phyloP scores from a whole-genome alignment of 495 filamentous ascomycete genomes.

The Pseudevernia furfuracea region DNA sequence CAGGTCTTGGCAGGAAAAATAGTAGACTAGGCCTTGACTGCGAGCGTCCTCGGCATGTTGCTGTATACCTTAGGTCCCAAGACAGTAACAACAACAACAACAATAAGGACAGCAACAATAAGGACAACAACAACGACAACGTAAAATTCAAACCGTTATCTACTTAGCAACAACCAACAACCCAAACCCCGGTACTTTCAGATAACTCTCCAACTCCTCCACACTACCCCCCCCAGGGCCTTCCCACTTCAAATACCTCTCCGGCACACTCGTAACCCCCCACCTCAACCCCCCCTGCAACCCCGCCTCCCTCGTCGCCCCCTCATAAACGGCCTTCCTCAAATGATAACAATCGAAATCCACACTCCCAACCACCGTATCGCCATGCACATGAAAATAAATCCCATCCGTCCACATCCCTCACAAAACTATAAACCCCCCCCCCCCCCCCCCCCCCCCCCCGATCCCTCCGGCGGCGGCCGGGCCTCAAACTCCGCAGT shows the following conservation, averaged over 20 bases:
- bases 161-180: constrained; percentile 23
- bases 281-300: constrained; percentile 16
- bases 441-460: no score
- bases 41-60: no score
- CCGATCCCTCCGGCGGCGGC: constrained; percentile 12
- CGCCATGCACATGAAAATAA: constrained; percentile 10
- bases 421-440: no score
- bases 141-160: not conserved
- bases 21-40: no score
- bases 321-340: constrained; percentile 12
- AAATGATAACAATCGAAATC: constrained; percentile 19
- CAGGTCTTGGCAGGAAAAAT: no score
- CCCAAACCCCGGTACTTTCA: constrained; percentile 25
- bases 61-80: no score
- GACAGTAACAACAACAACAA: no score
- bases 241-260: constrained; percentile 20
- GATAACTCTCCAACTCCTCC: no score
- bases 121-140: not conserved
- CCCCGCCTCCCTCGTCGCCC: constrained; percentile 16
- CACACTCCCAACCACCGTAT: constrained; percentile 14
- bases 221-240: constrained; percentile 1
- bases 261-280: constrained; percentile 20
- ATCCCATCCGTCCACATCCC: constrained; percentile 19
- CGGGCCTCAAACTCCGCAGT: not conserved
- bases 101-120: no score